Conservation (phyloP, 441 rosid genomes). For the Biscutella laevigata region DNA sequence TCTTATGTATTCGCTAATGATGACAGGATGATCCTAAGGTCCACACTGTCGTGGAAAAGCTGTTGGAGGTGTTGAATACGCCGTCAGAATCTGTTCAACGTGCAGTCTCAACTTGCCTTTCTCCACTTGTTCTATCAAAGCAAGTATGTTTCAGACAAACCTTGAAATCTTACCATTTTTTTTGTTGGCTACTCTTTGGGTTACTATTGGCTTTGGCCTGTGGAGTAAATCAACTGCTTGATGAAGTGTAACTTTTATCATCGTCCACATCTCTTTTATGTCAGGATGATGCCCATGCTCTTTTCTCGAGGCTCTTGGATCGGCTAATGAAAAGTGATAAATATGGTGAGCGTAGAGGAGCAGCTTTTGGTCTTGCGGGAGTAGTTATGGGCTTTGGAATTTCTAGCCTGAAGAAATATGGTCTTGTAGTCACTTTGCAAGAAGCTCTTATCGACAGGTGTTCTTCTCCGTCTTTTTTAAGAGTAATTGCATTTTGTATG, state of each 20-base stretch:
- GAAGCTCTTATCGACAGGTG: conserved; percentile 87
- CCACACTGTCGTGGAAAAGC: conserved; percentile 83
- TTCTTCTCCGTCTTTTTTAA: conserved; percentile 1
- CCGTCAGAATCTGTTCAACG: conserved; percentile 99
- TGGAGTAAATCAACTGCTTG: background rate
- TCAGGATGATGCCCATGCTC: conserved; percentile 73
- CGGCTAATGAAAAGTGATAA: conserved; percentile 86
- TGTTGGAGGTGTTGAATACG: conserved; percentile 93
- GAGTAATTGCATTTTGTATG: background rate
- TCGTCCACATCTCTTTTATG: conserved; percentile 14
- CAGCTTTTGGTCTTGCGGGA: conserved; percentile 99
- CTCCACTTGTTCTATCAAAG: conserved; percentile 83
- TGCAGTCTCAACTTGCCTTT: conserved; percentile 84
- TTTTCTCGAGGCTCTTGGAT: conserved; percentile 73
- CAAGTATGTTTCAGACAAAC: conserved; percentile 42
- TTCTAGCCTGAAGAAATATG: conserved; percentile 76
- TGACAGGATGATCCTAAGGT: conserved; percentile 97
- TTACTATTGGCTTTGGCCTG: conserved; percentile 1
- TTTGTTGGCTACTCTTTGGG: background rate
- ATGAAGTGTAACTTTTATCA: background rate
- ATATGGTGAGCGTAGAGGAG: conserved; percentile 99
- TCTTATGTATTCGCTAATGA: conserved; percentile 20
- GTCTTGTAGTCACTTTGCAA: conserved; percentile 48
- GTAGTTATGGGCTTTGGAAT: conserved; percentile 91
- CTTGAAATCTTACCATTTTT: background rate